Conservation (phyloP, 768 basidiomycete species). For the Mycena belliarum region DNA sequence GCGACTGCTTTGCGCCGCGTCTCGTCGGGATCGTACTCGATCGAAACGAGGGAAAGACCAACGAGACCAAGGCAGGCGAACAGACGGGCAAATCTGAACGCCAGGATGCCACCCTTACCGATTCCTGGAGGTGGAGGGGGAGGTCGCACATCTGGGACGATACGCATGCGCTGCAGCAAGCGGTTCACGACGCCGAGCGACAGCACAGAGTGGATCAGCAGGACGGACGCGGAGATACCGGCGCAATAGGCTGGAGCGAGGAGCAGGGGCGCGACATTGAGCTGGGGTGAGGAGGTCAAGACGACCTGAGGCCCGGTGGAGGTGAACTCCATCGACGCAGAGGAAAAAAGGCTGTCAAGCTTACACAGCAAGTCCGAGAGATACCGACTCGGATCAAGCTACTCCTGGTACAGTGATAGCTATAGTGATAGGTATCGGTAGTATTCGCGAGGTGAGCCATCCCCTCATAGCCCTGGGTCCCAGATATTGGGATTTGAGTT, state of each 20-base stretch:
- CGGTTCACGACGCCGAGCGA: background rate
- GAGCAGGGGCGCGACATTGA: no score
- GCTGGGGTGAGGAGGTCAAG: no score
- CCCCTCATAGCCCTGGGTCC: no score
- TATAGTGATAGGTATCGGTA: no score
- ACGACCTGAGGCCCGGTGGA: no score
- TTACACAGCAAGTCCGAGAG: no score
- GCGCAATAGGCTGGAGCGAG: background rate
- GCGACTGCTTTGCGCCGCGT: background rate
- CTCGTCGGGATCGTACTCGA: background rate
- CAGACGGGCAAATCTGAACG: slow-evolving; percentile 22
- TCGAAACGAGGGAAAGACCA: slow-evolving; percentile 12
- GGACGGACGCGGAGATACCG: background rate
- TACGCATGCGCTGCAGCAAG: background rate
- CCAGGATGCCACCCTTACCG: slow-evolving; percentile 21
- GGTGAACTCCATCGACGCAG: no score
- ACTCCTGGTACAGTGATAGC: no score
- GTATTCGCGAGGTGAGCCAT: no score
- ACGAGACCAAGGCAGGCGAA: slow-evolving; percentile 22
- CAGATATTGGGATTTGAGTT: no score
- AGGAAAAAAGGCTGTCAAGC: no score
- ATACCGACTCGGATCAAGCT: no score
- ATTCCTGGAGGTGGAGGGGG: background rate
- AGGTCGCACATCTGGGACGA: background rate
- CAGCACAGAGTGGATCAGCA: background rate